These are phyloP conservation scores for Bacidia rubella DNA, from an alignment of 495 filamentous ascomycete species.

Conservation along the genomic window DNA sequence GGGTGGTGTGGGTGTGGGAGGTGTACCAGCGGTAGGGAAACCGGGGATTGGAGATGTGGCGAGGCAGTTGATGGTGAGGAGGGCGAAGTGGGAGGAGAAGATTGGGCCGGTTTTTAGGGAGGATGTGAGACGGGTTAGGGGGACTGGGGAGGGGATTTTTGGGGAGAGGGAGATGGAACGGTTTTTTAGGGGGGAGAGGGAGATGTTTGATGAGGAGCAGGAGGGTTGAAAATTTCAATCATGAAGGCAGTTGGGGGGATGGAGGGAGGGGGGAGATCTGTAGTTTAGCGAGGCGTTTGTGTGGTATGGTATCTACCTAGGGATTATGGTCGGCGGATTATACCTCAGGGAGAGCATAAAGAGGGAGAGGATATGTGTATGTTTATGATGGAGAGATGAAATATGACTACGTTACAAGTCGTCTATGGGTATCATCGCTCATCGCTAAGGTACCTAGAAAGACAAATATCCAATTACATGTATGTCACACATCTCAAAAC, in stretches of 20 bases:
- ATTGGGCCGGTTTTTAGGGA: slow-evolving; percentile 80
- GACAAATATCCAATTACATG: too few species aligned
- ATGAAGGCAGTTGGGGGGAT: background rate
- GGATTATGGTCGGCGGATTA: too few species aligned
- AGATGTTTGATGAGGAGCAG: slow-evolving; percentile 61
- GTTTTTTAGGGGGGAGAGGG: slow-evolving; percentile 54
- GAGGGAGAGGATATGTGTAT: too few species aligned
- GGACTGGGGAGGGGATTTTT: slow-evolving; percentile 50
- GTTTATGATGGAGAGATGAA: too few species aligned
- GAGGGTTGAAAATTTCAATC: slow-evolving; percentile 27
- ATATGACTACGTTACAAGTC: too few species aligned
- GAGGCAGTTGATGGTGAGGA: slow-evolving; percentile 75
- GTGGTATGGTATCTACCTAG: background rate
- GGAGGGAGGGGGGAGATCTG: background rate
- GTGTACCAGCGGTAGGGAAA: slow-evolving; percentile 28
- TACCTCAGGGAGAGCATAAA: too few species aligned
- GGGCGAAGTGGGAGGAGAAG: slow-evolving; percentile 71
- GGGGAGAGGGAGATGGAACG: slow-evolving; percentile 39
- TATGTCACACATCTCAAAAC: too few species aligned
- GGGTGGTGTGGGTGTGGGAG: slow-evolving; percentile 36
- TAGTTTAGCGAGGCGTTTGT: background rate
- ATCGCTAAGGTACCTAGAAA: too few species aligned
- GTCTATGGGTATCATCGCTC: too few species aligned
- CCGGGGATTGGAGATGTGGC: slow-evolving; percentile 87
- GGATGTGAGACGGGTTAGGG: slow-evolving; percentile 47